A percentile compares a stretch with the other conserved stretches of the same genome.
Conservation (phyloP, 192 early-diverging fungal genomes). For the Umbelopsis vinacea region DNA sequence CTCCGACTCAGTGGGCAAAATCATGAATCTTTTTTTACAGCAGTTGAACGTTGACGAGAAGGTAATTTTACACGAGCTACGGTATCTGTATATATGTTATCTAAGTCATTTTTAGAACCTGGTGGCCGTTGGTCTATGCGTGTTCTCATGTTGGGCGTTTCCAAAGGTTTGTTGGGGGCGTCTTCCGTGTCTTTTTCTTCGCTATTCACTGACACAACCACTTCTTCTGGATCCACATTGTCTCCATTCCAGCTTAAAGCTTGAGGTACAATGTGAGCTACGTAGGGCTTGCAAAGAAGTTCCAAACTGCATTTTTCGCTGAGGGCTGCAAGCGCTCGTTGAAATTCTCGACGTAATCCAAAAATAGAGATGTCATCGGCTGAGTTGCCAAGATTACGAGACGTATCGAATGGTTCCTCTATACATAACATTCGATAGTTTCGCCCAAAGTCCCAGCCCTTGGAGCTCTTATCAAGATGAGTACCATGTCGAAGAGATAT, state of each 20-base stretch:
- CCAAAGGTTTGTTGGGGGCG: not conserved
- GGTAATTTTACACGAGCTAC: slow-evolving; percentile 20
- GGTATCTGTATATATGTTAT: slow-evolving; percentile 17
- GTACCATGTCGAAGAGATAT: slow-evolving; percentile 81
- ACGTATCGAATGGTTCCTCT: slow-evolving; percentile 91
- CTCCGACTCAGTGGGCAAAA: not conserved
- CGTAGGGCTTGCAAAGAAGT: slow-evolving; percentile 58
- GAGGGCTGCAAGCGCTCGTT: slow-evolving; percentile 68
- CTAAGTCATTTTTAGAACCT: not conserved
- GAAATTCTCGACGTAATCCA: slow-evolving; percentile 83
- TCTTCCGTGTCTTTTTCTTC: too few relatives aligned
- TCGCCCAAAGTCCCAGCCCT: slow-evolving; percentile 84
- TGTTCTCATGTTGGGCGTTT: not conserved
- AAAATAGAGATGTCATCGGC: slow-evolving; percentile 79
- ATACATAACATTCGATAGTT: slow-evolving; percentile 79
- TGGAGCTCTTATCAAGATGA: slow-evolving; percentile 77
- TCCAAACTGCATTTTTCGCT: slow-evolving; percentile 49
- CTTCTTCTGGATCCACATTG: not conserved
- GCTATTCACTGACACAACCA: not conserved
- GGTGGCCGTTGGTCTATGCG: not conserved
- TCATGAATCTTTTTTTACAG: slow-evolving; percentile 15
- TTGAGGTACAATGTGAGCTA: slow-evolving; percentile 2
- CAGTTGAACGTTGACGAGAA: slow-evolving; percentile 1
- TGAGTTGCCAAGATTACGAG: slow-evolving; percentile 89
- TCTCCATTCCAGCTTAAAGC: not conserved